These are phyloP conservation scores for Lactuca sativa DNA, from an alignment of 129 eudicot species.

Conservation along the genomic window DNA sequence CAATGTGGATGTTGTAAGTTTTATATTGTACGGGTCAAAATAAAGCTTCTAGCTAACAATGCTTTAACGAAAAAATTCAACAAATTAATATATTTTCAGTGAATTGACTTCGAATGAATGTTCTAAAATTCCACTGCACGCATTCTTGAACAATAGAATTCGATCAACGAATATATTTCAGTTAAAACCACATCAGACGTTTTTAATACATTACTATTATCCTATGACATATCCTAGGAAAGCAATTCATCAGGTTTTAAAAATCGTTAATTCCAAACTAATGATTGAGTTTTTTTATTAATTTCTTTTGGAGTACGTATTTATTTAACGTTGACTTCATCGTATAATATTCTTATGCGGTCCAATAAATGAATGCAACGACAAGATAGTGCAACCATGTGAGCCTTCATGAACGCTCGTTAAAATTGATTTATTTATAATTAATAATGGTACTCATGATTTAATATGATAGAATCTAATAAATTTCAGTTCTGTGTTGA, in stretches of 20 bases:
- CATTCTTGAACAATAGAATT: neutral
- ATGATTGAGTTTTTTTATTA: constrained; percentile 3
- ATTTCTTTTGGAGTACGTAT: neutral
- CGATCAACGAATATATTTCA: neutral
- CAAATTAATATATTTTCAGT: no score
- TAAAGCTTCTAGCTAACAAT: no score
- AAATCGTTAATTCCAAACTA: constrained; percentile 4
- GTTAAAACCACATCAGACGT: neutral
- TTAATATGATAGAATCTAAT: no score
- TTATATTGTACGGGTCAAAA: neutral
- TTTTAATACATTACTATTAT: neutral
- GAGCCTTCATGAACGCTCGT: constrained; percentile 17
- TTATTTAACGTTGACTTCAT: neutral
- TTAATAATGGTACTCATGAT: no score
- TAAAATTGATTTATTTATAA: neutral
- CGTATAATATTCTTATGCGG: neutral
- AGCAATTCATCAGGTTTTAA: neutral
- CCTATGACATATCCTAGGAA: neutral
- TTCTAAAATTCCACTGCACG: neutral
- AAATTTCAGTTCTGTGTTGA: neutral
- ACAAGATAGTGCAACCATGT: constrained; percentile 15
- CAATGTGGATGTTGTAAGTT: no score
- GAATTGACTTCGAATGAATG: neutral
- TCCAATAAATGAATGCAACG: neutral
- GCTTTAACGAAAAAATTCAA: no score